Evolutionary conservation across 73 alveolate species (phyloP).

Genomic region (Paramecium sonneborni): DNA sequence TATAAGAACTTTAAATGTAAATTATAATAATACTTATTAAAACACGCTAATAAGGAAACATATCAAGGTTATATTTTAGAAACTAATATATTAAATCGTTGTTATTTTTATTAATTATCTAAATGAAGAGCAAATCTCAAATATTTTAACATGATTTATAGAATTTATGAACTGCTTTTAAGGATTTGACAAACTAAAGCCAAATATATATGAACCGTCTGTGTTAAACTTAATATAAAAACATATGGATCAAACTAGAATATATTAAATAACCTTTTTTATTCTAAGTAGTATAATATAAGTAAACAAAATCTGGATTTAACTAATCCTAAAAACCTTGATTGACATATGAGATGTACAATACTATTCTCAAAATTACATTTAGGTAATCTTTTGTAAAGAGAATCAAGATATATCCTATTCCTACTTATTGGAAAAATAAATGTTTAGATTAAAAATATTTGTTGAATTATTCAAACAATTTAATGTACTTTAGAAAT

Average conservation of each 20-base stretch:
- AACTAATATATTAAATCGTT: background rate
- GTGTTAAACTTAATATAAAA: background rate
- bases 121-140: slow-evolving; percentile 29
- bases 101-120: background rate
- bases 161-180: background rate
- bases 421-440: background rate
- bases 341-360: background rate
- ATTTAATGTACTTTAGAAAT: background rate
- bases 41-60: background rate
- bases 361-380: background rate
- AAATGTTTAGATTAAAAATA: background rate
- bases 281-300: background rate
- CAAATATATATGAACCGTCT: background rate
- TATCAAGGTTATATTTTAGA: background rate
- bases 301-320: background rate
- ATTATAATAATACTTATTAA: background rate
- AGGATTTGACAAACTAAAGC: background rate
- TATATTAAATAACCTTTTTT: background rate
- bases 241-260: background rate
- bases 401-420: background rate
- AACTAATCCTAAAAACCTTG: background rate
- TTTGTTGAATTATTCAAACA: background rate
- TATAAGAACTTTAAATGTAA: slow-evolving; percentile 16
- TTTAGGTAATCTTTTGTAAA: slow-evolving; percentile 9
- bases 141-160: background rate